Evolutionary conservation across 2,329 filamentous ascomycete genomes (phyloP).

Genomic region (Cercospora beticola): DNA sequence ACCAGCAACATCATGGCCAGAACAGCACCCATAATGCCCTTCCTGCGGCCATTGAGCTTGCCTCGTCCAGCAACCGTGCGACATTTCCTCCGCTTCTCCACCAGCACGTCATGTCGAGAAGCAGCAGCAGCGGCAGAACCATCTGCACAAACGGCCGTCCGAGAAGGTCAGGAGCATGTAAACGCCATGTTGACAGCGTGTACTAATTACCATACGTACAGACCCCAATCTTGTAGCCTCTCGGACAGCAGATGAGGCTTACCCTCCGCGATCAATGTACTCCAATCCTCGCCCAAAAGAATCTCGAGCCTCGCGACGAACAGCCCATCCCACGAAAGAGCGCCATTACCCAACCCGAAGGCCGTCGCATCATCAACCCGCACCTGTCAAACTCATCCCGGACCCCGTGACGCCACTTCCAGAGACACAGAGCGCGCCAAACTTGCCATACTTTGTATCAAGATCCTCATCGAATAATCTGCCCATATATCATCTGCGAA

Average conservation of each 20-base stretch:
- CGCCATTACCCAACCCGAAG: constrained; percentile 37
- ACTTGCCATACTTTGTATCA: constrained; percentile 66
- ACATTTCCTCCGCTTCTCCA: constrained; percentile 46
- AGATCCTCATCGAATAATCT: constrained; percentile 70
- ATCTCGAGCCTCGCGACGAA: constrained; percentile 38
- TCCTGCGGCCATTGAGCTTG: constrained; percentile 43
- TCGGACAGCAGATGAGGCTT: constrained; percentile 35
- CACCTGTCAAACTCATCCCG: constrained; percentile 27
- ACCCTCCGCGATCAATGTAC: constrained; percentile 35
- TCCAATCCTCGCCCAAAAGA: constrained; percentile 40
- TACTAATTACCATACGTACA: constrained; percentile 8
- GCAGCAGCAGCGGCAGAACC: constrained; percentile 31
- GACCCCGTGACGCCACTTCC: constrained; percentile 30
- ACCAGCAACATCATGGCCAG: constrained; percentile 37
- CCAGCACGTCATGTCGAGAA: constrained; percentile 29
- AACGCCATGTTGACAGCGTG: not conserved
- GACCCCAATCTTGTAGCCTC: constrained; percentile 39
- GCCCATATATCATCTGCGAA: constrained; percentile 72
- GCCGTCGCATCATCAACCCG: constrained; percentile 28
- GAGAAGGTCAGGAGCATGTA: constrained; percentile 11
- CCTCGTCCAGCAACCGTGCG: constrained; percentile 40
- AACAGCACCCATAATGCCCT: constrained; percentile 39
- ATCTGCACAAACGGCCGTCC: not conserved
- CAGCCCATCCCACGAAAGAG: constrained; percentile 36
- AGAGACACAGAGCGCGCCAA: constrained; percentile 42